A percentile compares a stretch with the other conserved stretches of the same genome.
Conservation (phyloP, 257 asterid genomes). For the Primulina tabacum region DNA sequence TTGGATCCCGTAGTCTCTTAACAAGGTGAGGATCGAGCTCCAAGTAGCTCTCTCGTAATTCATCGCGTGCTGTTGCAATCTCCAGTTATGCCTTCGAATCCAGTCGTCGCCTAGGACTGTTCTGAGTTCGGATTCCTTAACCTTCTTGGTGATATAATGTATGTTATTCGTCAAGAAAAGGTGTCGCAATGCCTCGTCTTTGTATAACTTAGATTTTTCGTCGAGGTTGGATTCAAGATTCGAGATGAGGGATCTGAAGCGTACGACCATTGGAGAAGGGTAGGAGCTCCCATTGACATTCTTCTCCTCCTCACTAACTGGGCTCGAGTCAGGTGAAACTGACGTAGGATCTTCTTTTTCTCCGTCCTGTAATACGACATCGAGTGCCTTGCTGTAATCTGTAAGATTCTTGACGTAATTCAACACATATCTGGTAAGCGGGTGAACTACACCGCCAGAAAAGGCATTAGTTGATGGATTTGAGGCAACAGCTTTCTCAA, state of each 20-base stretch:
- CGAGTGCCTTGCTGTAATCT: slow-evolving; percentile 62
- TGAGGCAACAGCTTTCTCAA: slow-evolving; percentile 64
- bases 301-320: slow-evolving; percentile 48
- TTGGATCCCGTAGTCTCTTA: slow-evolving; percentile 69
- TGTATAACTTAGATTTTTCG: slow-evolving; percentile 70
- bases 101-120: slow-evolving; percentile 66
- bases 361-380: slow-evolving; percentile 57
- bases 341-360: slow-evolving; percentile 31
- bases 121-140: slow-evolving; percentile 58
- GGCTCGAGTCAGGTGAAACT: slow-evolving; percentile 48
- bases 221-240: slow-evolving; percentile 62
- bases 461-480: slow-evolving; percentile 57
- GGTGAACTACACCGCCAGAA: slow-evolving; percentile 83
- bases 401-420: slow-evolving; percentile 66
- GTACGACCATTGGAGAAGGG: slow-evolving; percentile 46
- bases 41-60: slow-evolving; percentile 83
- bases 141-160: slow-evolving; percentile 87
- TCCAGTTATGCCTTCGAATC: slow-evolving; percentile 78
- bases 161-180: slow-evolving; percentile 84
- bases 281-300: slow-evolving; percentile 15
- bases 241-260: slow-evolving; percentile 58
- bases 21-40: slow-evolving; percentile 74
- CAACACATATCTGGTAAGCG: slow-evolving; percentile 78
- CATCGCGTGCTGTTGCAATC: slow-evolving; percentile 84
- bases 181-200: slow-evolving; percentile 68